These are phyloP conservation scores for Lyophyllum decastes DNA, from an alignment of 768 basidiomycete species.

Conservation along the genomic window DNA sequence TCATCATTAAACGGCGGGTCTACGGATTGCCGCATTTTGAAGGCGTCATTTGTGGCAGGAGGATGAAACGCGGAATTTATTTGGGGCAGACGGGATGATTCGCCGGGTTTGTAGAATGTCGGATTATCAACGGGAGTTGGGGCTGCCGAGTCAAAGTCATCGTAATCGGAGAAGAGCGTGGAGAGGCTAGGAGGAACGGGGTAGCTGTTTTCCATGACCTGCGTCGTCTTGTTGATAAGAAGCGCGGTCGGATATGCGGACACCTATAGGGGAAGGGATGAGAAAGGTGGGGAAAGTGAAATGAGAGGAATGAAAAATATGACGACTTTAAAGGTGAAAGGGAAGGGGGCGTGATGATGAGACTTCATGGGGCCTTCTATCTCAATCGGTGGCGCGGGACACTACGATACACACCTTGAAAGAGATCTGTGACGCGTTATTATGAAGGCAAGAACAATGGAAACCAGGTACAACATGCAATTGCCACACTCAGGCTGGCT, in stretches of 20 bases:
- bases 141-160: slow-evolving; percentile 8
- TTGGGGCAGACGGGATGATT: slow-evolving; percentile 18
- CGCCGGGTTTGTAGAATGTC: slow-evolving; percentile 17
- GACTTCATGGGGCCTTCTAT: slow-evolving; percentile 24
- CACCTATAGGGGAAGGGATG: not conserved
- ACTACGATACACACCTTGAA: slow-evolving; percentile 26
- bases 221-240: not conserved
- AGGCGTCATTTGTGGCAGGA: slow-evolving; percentile 3
- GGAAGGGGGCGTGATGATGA: slow-evolving; percentile 19
- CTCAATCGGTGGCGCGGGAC: slow-evolving; percentile 27
- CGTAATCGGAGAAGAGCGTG: slow-evolving; percentile 2
- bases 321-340: slow-evolving; percentile 18
- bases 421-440: slow-evolving; percentile 15
- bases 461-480: slow-evolving; percentile 35
- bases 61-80: slow-evolving; percentile 17
- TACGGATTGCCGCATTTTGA: slow-evolving; percentile 9
- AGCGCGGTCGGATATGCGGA: not conserved
- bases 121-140: slow-evolving; percentile 19
- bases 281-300: slow-evolving; percentile 5
- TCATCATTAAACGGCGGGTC: not conserved
- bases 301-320: not conserved
- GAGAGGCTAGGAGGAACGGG: slow-evolving; percentile 5
- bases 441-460: slow-evolving; percentile 30
- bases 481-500: slow-evolving; percentile 13
- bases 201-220: slow-evolving; percentile 7